phyloP scores from a whole-genome alignment of 805 yeast species.

The Zygoascus tannicola region DNA sequence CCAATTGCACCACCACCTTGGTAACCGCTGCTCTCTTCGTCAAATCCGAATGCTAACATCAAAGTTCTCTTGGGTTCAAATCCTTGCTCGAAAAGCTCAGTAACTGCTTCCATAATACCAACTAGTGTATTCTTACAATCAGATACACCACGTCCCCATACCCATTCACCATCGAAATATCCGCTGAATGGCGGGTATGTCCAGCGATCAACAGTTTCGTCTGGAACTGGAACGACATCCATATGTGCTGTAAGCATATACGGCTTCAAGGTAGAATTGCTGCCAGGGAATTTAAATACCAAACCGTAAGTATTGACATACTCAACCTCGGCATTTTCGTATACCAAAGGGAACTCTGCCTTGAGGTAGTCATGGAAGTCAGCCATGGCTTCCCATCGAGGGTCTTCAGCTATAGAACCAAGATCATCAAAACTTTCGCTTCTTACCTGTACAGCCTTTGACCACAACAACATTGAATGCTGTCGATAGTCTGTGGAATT shows the following conservation, averaged over 20 bases:
- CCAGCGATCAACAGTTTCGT: slow-evolving; percentile 49
- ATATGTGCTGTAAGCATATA: slow-evolving; percentile 64
- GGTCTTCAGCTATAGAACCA: slow-evolving; percentile 40
- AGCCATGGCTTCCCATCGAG: slow-evolving; percentile 39
- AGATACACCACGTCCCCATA: slow-evolving; percentile 72
- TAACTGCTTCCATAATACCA: slow-evolving; percentile 59
- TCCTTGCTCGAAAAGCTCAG: slow-evolving; percentile 41
- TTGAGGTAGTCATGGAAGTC: slow-evolving; percentile 47
- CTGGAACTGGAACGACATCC: slow-evolving; percentile 72
- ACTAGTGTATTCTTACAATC: slow-evolving; percentile 68
- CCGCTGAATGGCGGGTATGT: slow-evolving; percentile 57
- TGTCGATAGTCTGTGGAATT: slow-evolving; percentile 13
- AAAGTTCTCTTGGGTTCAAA: slow-evolving; percentile 56
- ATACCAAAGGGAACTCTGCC: slow-evolving; percentile 45
- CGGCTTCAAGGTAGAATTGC: slow-evolving; percentile 45
- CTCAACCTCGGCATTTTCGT: slow-evolving; percentile 40
- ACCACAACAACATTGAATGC: slow-evolving; percentile 21
- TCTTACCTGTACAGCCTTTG: slow-evolving; percentile 52
- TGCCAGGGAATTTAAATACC: slow-evolving; percentile 55
- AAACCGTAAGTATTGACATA: slow-evolving; percentile 55
- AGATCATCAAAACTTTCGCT: slow-evolving; percentile 55
- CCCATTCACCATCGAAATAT: slow-evolving; percentile 49
- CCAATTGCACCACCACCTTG: slow-evolving; percentile 52
- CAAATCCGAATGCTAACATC: slow-evolving; percentile 62
- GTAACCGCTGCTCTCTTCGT: slow-evolving; percentile 64